phyloP scores from a whole-genome alignment of 805 yeast genomes.

The Pichia manshurica region DNA sequence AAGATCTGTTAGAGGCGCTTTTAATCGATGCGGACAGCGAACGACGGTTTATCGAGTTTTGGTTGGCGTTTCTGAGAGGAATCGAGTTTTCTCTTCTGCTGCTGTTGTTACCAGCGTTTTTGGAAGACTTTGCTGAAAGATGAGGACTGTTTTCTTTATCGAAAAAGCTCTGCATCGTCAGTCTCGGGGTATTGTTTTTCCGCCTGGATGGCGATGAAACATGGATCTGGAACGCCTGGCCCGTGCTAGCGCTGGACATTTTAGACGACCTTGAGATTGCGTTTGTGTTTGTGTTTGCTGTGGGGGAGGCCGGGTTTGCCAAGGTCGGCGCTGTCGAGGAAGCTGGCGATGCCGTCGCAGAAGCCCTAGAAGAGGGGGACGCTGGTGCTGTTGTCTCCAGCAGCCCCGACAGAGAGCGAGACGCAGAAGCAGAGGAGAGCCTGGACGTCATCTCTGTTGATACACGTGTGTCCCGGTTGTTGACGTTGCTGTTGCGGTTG shows the following conservation, averaged over 20 bases:
- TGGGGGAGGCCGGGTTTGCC: too few species aligned
- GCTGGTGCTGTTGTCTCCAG: background rate
- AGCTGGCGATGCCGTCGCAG: too few species aligned
- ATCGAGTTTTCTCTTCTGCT: background rate
- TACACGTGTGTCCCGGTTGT: too few species aligned
- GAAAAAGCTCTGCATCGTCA: slow-evolving; percentile 12
- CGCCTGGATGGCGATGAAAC: background rate
- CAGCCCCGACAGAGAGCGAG: slow-evolving; percentile 1
- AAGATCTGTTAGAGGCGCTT: background rate
- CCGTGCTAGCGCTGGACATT: too few species aligned
- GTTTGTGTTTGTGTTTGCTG: too few species aligned
- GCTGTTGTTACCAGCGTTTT: background rate
- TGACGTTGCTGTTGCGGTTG: too few species aligned
- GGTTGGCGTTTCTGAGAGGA: background rate
- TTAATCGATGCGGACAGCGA: background rate
- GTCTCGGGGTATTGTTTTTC: background rate
- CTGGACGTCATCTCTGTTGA: background rate
- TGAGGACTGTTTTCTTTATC: slow-evolving; percentile 8
- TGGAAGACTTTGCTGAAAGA: background rate
- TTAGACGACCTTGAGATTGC: too few species aligned
- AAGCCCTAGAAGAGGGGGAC: too few species aligned
- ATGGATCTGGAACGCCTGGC: background rate
- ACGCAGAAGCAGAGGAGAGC: slow-evolving; percentile 5
- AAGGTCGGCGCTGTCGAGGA: too few species aligned
- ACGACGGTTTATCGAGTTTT: slow-evolving; percentile 1